Conservation (phyloP, 371 early-diverging fungal species). For the Rhizomucor miehei region DNA sequence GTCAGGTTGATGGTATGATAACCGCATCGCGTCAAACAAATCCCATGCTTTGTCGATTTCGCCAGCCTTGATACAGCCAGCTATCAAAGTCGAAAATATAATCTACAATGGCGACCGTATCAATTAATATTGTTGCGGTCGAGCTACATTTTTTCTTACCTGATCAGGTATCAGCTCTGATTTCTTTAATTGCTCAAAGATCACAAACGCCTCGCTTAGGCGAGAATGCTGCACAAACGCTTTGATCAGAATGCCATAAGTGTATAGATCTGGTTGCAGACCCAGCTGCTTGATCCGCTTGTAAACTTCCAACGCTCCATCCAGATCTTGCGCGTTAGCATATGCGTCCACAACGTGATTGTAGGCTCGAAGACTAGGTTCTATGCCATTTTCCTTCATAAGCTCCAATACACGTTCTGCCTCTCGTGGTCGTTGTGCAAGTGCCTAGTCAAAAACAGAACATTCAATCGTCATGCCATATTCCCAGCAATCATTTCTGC, state of each 20-base stretch:
- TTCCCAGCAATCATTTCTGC: no score
- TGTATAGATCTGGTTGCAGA: slow-evolving; percentile 59
- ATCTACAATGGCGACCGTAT: slow-evolving; percentile 35
- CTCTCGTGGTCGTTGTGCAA: slow-evolving; percentile 60
- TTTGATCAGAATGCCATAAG: slow-evolving; percentile 72
- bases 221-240: slow-evolving; percentile 57
- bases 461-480: no score
- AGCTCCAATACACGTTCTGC: slow-evolving; percentile 72
- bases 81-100: slow-evolving; percentile 78
- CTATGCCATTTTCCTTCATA: slow-evolving; percentile 60
- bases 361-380: slow-evolving; percentile 66
- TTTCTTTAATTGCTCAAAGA: slow-evolving; percentile 72
- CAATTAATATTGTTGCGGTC: no score
- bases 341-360: slow-evolving; percentile 82
- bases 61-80: slow-evolving; percentile 73
- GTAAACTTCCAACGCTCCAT: slow-evolving; percentile 56
- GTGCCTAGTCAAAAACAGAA: slow-evolving; percentile 40
- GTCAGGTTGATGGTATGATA: slow-evolving; percentile 75
- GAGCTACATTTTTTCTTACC: slow-evolving; percentile 20
- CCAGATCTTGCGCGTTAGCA: slow-evolving; percentile 62
- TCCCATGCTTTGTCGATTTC: slow-evolving; percentile 83
- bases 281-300: slow-evolving; percentile 43
- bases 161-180: slow-evolving; percentile 43
- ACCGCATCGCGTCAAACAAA: slow-evolving; percentile 87
- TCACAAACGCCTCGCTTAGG: slow-evolving; percentile 68